phyloP scores from a whole-genome alignment of 1,284 basidiomycete genomes.

The Rhodotorula sp. region DNA sequence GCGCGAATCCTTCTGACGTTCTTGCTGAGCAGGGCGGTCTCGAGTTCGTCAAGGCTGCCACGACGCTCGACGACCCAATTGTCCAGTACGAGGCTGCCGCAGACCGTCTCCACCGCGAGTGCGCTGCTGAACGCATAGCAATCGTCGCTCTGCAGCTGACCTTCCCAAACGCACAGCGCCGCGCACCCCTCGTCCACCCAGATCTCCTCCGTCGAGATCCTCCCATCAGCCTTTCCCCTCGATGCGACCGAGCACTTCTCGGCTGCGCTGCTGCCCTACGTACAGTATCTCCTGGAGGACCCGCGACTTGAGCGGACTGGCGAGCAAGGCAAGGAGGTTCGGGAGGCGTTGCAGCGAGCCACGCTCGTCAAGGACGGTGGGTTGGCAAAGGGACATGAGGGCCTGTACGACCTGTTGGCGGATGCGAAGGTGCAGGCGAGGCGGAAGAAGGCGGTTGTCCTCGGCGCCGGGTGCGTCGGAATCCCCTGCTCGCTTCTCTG shows the following conservation, averaged over 20 bases:
- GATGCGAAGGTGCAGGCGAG: conserved; percentile 50
- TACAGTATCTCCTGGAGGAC: conserved; percentile 60
- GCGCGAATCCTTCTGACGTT: background rate
- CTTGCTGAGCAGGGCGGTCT: conserved; percentile 65
- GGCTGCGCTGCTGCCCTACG: conserved; percentile 65
- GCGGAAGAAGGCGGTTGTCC: conserved; percentile 73
- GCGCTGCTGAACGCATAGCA: background rate
- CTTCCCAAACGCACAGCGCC: background rate
- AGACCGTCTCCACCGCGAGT: conserved; percentile 50
- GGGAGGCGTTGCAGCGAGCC: conserved; percentile 63
- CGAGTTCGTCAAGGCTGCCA: conserved; percentile 71
- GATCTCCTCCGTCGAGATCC: conserved; percentile 84
- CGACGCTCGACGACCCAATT: conserved; percentile 73
- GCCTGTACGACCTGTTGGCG: conserved; percentile 62
- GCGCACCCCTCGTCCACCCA: conserved; percentile 53
- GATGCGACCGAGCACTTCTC: conserved; percentile 80
- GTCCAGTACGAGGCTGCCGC: conserved; percentile 57
- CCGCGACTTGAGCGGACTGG: conserved; percentile 19
- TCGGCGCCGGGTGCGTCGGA: conserved; percentile 91
- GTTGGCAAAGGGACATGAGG: conserved; percentile 60
- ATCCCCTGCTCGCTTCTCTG: conserved; percentile 48
- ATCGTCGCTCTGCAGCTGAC: background rate
- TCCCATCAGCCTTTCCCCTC: conserved; percentile 75
- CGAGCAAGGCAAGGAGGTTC: conserved; percentile 44
- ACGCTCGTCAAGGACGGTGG: conserved; percentile 67